Base-by-base conservation (phyloP, 768 basidiomycete species). In the Kwoniella heveanensis region DNA sequence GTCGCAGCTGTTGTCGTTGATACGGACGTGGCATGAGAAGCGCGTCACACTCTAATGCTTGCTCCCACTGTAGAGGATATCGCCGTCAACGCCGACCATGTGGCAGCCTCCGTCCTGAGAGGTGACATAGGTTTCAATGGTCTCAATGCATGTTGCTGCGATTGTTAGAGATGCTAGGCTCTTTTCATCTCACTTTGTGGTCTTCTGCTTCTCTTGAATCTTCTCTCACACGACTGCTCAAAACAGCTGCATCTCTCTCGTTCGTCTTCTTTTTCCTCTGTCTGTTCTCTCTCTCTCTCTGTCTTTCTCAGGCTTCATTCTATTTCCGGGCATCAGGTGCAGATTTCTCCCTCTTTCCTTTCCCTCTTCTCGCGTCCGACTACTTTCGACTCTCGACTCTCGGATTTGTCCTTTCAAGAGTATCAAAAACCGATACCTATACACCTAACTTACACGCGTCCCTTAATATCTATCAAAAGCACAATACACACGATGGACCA, bases 231-330 rank as follows among this genome's bases (percentile, higher is more conserved):
- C 39, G 39, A 44, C 8, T 17, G 15, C 39, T 17, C 17, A 50
- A 39, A 37, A 39, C 54, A 37, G 7, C 39, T 51, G 51, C 46
- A 57, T 32, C 21, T 56, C 44, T 50, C 46, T 57, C 36, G 50
- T n/a, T 56, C 62, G 56, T 63, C 48, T 15, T 57, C 21, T 52
- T n/a, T 53, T 32, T 47, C n/a, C 52, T 29, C 52, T 32, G 52
- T 60, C 36, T 54, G 21, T 54, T 62, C 62, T 80, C 76, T 82
- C 81, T 64, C 46, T 60, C 60, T 79, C 75, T 82, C 81, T 82
- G 80, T 81, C 68, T 73, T 82, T 56, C 50, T 65, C 49, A 46
- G 48, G 39, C 39, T 44, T 44, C 17, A 32, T 44, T 44, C 39
- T 9, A 36, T 36, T 70, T 53, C 54, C 67, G 62, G 67, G 44